Conservation (phyloP, 2,329 filamentous ascomycete species). For the Phaeosphaeriaceae sp. region DNA sequence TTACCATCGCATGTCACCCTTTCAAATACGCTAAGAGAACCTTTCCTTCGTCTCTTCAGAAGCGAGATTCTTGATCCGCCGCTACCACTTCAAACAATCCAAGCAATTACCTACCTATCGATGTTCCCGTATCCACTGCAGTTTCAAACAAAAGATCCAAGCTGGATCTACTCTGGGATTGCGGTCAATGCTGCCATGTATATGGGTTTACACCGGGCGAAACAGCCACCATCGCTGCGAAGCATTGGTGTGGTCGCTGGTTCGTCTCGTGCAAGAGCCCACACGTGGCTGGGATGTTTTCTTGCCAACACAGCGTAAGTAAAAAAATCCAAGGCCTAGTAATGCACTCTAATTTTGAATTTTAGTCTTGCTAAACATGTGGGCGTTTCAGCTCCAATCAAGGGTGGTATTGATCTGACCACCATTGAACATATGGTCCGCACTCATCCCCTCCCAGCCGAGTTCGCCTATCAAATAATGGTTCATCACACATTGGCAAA, state of each 20-base stretch:
- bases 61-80: slow-evolving; percentile 20
- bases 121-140: slow-evolving; percentile 23
- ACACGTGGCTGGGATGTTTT: slow-evolving; percentile 32
- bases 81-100: slow-evolving; percentile 25
- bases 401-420: slow-evolving; percentile 18
- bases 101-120: slow-evolving; percentile 24
- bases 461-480: slow-evolving; percentile 30
- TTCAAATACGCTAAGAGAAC: slow-evolving; percentile 8
- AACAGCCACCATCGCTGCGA: slow-evolving; percentile 16
- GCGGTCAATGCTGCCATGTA: slow-evolving; percentile 30
- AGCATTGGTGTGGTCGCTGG: slow-evolving; percentile 24
- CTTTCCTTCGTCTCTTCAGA: slow-evolving; percentile 14
- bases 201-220: slow-evolving; percentile 27
- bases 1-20: slow-evolving; percentile 10
- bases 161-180: slow-evolving; percentile 31
- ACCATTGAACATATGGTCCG: slow-evolving; percentile 27
- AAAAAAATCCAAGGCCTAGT: not conserved
- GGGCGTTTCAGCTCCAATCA: slow-evolving; percentile 22
- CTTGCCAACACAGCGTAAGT: slow-evolving; percentile 25
- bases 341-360: slow-evolving; percentile 20
- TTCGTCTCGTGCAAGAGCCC: slow-evolving; percentile 18
- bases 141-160: slow-evolving; percentile 22
- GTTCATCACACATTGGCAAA: slow-evolving; percentile 29
- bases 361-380: slow-evolving; percentile 25
- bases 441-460: slow-evolving; percentile 18